A percentile compares a stretch with the other conserved stretches of the same genome.
phyloP scores from a whole-genome alignment of 208 protist species.

The Crithidia expoeki region DNA sequence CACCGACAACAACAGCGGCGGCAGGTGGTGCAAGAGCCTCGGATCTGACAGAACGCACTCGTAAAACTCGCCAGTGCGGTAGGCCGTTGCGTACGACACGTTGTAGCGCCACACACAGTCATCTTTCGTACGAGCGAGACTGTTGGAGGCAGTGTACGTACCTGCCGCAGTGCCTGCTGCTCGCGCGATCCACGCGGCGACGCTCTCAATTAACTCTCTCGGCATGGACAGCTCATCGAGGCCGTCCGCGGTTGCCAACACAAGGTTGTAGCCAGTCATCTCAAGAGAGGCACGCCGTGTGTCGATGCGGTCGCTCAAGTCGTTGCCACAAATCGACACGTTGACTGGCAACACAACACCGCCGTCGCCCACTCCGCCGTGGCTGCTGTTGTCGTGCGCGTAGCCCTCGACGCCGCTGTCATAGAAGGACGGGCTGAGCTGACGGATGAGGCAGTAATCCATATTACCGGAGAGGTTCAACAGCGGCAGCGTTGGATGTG shows the following conservation, averaged over 20 bases:
- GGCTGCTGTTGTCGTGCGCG: not conserved
- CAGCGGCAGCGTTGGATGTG: not conserved
- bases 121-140: not conserved
- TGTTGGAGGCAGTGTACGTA: not conserved
- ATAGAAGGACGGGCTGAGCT: slow-evolving; percentile 24
- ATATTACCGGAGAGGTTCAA: slow-evolving; percentile 5
- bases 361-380: slow-evolving; percentile 27
- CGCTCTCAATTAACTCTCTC: slow-evolving; percentile 48
- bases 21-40: slow-evolving; percentile 22
- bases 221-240: slow-evolving; percentile 47
- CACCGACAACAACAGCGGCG: slow-evolving; percentile 41
- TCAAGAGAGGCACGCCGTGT: slow-evolving; percentile 26
- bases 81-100: slow-evolving; percentile 7
- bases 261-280: slow-evolving; percentile 23
- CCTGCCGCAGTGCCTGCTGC: not conserved
- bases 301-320: slow-evolving; percentile 48
- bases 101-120: slow-evolving; percentile 31
- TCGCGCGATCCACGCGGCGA: slow-evolving; percentile 45
- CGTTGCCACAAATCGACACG: slow-evolving; percentile 44
- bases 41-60: slow-evolving; percentile 13
- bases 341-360: slow-evolving; percentile 41
- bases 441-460: slow-evolving; percentile 39
- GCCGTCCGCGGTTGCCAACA: slow-evolving; percentile 38
- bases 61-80: slow-evolving; percentile 45
- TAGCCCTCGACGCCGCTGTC: not conserved